A percentile compares a stretch with the other conserved stretches of the same genome.
phyloP scores from a whole-genome alignment of 73 alveolate species.

The Durusdinium trenchii region DNA sequence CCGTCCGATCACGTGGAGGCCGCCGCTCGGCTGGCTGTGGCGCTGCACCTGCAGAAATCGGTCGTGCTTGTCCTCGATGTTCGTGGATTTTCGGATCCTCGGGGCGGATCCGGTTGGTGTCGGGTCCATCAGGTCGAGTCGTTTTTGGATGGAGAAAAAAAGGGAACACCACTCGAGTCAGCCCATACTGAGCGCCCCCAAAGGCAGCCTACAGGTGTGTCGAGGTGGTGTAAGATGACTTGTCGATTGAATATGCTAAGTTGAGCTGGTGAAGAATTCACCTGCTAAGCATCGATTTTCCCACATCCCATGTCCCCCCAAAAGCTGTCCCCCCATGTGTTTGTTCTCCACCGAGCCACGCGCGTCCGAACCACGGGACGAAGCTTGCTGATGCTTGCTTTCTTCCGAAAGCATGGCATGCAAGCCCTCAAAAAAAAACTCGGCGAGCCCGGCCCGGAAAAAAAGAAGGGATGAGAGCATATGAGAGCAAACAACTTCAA shows the following conservation, averaged over 20 bases:
- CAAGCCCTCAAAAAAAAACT: too few relatives aligned
- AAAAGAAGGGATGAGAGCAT: too few relatives aligned
- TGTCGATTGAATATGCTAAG: not conserved
- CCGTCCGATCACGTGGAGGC: not conserved
- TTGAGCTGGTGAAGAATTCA: not conserved
- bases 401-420: too few relatives aligned
- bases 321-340: too few relatives aligned
- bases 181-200: not conserved
- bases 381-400: too few relatives aligned
- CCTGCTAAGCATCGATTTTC: too few relatives aligned
- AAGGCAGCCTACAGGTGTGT: not conserved
- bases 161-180: not conserved
- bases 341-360: too few relatives aligned
- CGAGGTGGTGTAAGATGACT: not conserved
- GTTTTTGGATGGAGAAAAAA: not conserved
- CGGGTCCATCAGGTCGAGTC: not conserved
- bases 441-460: too few relatives aligned
- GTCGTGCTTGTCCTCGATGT: constrained; percentile 49
- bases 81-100: constrained; percentile 61
- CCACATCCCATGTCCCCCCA: too few relatives aligned
- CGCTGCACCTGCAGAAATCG: constrained; percentile 39
- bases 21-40: not conserved
- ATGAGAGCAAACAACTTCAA: too few relatives aligned
- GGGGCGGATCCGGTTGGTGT: not conserved
- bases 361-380: too few relatives aligned